A percentile compares a stretch with the other conserved stretches of the same genome.
phyloP scores from a whole-genome alignment of 805 yeast genomes.

The Kluyveromyces aestuarii region DNA sequence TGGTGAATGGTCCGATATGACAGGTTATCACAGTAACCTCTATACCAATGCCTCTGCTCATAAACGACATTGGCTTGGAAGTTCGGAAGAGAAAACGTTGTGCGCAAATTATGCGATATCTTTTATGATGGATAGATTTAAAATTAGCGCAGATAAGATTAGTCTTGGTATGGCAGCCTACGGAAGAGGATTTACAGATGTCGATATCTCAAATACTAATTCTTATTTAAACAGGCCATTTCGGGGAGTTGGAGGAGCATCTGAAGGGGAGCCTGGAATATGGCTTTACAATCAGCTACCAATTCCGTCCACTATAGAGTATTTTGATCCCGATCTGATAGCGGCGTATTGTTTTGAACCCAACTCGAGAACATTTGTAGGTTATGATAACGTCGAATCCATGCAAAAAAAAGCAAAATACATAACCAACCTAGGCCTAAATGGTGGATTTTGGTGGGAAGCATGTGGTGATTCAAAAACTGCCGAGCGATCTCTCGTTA shows the following conservation, averaged over 20 bases:
- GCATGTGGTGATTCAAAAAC: slow-evolving; percentile 58
- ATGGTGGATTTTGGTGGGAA: slow-evolving; percentile 96
- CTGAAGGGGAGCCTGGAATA: slow-evolving; percentile 41
- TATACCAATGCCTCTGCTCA: slow-evolving; percentile 17
- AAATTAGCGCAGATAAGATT: slow-evolving; percentile 43
- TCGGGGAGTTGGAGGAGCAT: slow-evolving; percentile 34
- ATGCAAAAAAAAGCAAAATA: slow-evolving; percentile 51
- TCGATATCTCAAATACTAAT: slow-evolving; percentile 19
- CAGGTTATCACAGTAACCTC: slow-evolving; percentile 67
- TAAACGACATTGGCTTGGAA: slow-evolving; percentile 7
- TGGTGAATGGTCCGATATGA: slow-evolving; percentile 61
- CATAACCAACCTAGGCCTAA: slow-evolving; percentile 40
- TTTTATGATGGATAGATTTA: slow-evolving; percentile 31
- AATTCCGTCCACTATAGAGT: slow-evolving; percentile 33
- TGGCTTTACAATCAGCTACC: slow-evolving; percentile 53
- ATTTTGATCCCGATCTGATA: slow-evolving; percentile 42
- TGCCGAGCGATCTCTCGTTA: slow-evolving; percentile 33
- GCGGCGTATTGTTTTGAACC: slow-evolving; percentile 46
- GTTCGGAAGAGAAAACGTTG: slow-evolving; percentile 28
- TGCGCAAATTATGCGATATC: slow-evolving; percentile 43
- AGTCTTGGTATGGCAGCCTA: slow-evolving; percentile 83
- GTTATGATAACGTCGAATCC: slow-evolving; percentile 58
- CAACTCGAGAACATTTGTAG: slow-evolving; percentile 33
- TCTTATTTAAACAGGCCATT: slow-evolving; percentile 32
- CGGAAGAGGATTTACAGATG: slow-evolving; percentile 49